Evolutionary conservation across 495 filamentous ascomycete species (phyloP), one percentile per base, ranked within the genome.

Genomic region (Penicillium robsamsonii): DNA sequence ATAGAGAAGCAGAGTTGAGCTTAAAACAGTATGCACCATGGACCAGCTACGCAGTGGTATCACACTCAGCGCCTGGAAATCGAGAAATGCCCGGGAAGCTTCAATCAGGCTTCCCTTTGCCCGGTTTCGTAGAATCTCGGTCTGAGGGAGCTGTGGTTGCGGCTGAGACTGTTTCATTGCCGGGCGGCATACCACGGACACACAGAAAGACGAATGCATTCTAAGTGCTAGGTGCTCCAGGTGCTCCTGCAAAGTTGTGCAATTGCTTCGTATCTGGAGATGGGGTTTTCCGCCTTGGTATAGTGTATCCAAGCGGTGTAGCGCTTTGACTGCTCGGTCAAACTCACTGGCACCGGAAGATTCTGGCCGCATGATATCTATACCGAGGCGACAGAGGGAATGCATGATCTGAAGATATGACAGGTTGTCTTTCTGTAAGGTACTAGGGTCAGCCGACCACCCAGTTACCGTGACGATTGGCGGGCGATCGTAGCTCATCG

Each of bases 21-120:
- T 74, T 0, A 74, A 47, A 5, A 69, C 72, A 0, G 71, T 71
- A 53, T 72, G 70, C 10, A 74, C 64, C 71, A 75, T 75, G 1
- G 70, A 75, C 69, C 71, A 74, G 29, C 53, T 75, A 0, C 72
- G 57, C 10, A 72, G 33, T 0, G 71, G 72, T 0, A 74, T 67
- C 20, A 70, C 58, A 18, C 70, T 72, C 1, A 74, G 56, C 0
- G 67, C 65, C 29, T 72, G 66, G 25, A 71, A 72, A 20, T 75
- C 69, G 0, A 73, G 57, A 48, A 73, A 75, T 5, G 68, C 64
- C 24, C 55, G 67, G 1, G 70, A 68, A 1, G 72, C 69, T 41
- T 69, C 62, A 7, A 73, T 60, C 10, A 75, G 49, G 24, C 72
- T 68, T 9, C 43, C 57, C 30, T 62, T 72, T 1, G 69, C 70